Base-by-base conservation (phyloP, 306 rosid species). In the Potentilla sterilis region DNA sequence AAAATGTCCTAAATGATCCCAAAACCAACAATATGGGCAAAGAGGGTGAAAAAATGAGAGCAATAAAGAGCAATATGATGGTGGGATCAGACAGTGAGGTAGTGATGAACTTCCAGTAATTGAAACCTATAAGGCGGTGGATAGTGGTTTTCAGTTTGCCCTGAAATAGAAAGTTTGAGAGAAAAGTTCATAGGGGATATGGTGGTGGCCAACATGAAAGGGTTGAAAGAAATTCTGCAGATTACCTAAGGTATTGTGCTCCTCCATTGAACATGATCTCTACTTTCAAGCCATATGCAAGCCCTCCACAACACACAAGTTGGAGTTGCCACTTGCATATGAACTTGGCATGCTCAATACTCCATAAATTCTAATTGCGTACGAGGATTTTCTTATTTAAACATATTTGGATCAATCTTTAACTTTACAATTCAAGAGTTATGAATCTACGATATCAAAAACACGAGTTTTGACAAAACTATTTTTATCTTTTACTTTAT, bases 261-360 rank as follows among this genome's bases (percentile, higher is more conserved):
- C 35, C 71, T 67, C 76, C 66, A 72, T 55, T 72, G 40, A 54
- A 72, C 48, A 72, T 72, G 76, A 12, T 52, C 41, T 40, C 14
- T 72, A 9, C 15, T 55, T 72, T 72, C 40, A 55, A 4, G 35
- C 22, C 28, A 12, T 22, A 21, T n/a, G 51, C 46, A 72, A 72
- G 1, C 64, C 15, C 65, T 72, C 7, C 52, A 7, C 63, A 55
- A 65, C 57, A 73, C 69, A 24, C 55, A 58, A 16, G 55, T 57
- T 73, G 55, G 77, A 58, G 28, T 5, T 57, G 22, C 19, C 67
- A 58, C 77, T 73, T 58, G 22, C 49, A 43, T 16, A 13, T 55
- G 1, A 40, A 9, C 9, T 8, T 8, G 6, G 40, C 22, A 11
- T 22, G 63, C 21, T 37, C 4, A 52, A 71, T 51, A 35, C n/a